These are phyloP conservation scores for Botrytis fabae DNA, from an alignment of 2,329 filamentous ascomycete genomes.

Conservation along the genomic window DNA sequence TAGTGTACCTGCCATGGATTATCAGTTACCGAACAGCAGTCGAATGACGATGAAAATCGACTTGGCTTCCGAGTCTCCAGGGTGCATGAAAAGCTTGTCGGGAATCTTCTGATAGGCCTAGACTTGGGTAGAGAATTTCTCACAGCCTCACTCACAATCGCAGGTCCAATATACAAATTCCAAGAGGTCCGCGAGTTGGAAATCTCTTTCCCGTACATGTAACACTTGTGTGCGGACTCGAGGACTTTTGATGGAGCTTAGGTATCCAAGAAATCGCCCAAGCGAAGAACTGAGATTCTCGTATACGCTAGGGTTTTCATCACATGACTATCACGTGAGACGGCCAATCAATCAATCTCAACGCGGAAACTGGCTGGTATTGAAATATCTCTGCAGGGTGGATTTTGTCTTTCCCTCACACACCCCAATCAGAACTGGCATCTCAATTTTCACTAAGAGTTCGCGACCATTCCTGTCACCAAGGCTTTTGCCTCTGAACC, in stretches of 20 bases:
- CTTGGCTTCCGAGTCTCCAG: neutral
- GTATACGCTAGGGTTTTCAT: neutral
- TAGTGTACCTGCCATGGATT: neutral
- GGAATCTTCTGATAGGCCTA: neutral
- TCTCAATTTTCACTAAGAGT: neutral
- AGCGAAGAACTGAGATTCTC: neutral
- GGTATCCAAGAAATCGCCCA: too few species aligned
- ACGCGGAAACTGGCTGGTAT: neutral
- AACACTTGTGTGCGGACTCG: neutral
- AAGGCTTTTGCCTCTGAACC: neutral
- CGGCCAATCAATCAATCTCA: neutral
- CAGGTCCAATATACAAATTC: neutral
- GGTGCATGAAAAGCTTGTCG: neutral
- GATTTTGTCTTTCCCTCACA: neutral
- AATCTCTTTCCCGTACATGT: neutral
- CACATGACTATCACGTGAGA: neutral
- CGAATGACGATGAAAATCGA: neutral
- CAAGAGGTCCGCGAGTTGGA: neutral
- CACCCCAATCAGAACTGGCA: neutral
- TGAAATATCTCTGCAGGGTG: neutral
- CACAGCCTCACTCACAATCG: neutral
- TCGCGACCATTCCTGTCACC: neutral
- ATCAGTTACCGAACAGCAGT: neutral
- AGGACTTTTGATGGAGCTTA: neutral
- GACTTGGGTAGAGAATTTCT: neutral